Base-by-base conservation (phyloP, 257 asterid genomes). In the Primulina huaijiensis region DNA sequence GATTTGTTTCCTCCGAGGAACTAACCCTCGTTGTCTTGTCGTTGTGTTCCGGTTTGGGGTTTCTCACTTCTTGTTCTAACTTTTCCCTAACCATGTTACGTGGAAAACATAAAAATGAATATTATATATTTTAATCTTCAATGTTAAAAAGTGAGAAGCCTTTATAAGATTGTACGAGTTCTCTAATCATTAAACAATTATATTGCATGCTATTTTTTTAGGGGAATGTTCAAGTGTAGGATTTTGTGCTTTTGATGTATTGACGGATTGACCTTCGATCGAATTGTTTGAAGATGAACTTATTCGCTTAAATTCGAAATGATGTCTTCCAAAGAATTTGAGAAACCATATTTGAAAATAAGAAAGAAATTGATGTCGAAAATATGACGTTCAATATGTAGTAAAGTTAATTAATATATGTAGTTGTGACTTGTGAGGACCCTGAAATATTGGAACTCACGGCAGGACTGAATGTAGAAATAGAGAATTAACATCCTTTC, bases 1-100 rank as follows among this genome's bases (percentile, higher is more conserved):
- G 30, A 72, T 74, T 87, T 86, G 86, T 53, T 77, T 38, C 65
- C 76, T 83, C 71, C 90, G 75, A 86, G 90, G 87, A 82, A 80
- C 65, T 76, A 80, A 80, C 61, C 78, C 80, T 73, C 71, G 77
- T 74, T 84, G 74, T 68, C 74, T 82, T 83, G 86, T 90, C 87
- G 74, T 75, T 75, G 77, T 69, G 50, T 33, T 81, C 77, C 78
- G 80, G 84, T 76, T 72, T 84, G 75, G 80, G 76, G 69, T 61
- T 84, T 75, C 82, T 80, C 65, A 75, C 75, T 81, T 81, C 76
- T 74, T 79, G 80, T 82, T 80, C 67, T 35, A 53, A 59, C 73
- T 35, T 80, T 64, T 59, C 72, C 74, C 71, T 62, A 69, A 67
- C 72, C 60, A 38, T 73, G 35, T 74, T 52, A 31, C 67, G 40